Base-by-base conservation (phyloP, 1,139 yeast species). In the Debaryomycetaceae sp. region DNA sequence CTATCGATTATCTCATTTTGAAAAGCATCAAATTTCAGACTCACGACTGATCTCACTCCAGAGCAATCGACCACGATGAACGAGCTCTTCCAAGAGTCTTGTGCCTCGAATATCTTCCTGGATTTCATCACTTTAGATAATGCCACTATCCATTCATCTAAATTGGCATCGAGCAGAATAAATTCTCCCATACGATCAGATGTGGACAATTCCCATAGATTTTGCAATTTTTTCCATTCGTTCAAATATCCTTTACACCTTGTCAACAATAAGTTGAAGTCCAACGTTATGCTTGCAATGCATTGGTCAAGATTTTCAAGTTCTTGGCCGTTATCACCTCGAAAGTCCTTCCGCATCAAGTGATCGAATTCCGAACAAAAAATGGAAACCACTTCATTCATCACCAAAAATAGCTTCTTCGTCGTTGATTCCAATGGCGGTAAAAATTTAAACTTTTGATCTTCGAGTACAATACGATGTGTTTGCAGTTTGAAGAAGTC, bases 211-310 rank as follows among this genome's bases (percentile, higher is more conserved):
- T 79, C 85, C 87, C 91, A 84, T 5, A 86, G 61, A 1, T 74
- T 63, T 54, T 83, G 87, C 33, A 85, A 67, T 30, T 65, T 65
- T 6, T 60, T 58, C 95, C 95, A 88, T 31, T 68, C 64, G 4
- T 27, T 27, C 31, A 27, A 27, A 27, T 27, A 27, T 11, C 11
- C 3, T 7, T 27, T 27, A 27, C 31, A 27, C 11, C 11, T 27
- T 7, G 31, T 8, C 11, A 27, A 8, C 31, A 27, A 27, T 27
- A 3, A 7, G 11, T 27, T 4, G 4, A 27, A 27, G 11, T 27
- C 11, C 8, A 27, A 27, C 3, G 31, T 27, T 27, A 27, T 27
- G 31, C 11, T 27, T 27, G 31, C 11, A 27, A 8, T 27, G 31
- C 8, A 8, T 2, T 27, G 4, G 8, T 27, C 31, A 27, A 11